Percentiles rank a stretch among this genome's conserved stretches.
Conservation (phyloP, 140 eudicot genomes). For the Oenanthe javanica region DNA sequence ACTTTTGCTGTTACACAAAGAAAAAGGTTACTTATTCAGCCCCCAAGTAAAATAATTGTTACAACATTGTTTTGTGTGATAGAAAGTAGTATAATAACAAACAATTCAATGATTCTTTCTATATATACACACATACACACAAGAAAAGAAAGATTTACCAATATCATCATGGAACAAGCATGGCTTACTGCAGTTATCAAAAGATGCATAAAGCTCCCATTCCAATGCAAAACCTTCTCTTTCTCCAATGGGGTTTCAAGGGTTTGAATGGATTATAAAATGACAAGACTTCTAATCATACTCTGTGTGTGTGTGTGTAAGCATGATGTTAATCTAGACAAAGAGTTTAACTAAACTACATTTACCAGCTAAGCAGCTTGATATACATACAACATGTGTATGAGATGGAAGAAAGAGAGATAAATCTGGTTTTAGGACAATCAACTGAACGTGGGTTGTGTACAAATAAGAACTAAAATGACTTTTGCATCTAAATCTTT, state of each 20-base stretch:
- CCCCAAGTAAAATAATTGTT: conserved; percentile 21
- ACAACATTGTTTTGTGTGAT: conserved; percentile 50
- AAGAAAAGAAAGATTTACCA: conserved; percentile 15
- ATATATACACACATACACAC: neutral
- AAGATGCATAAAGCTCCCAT: conserved; percentile 58
- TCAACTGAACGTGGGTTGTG: conserved; percentile 18
- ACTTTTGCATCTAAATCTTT: neutral
- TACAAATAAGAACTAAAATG: neutral
- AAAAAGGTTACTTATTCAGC: conserved; percentile 13
- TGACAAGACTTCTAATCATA: conserved; percentile 29
- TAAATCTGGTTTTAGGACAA: conserved; percentile 29
- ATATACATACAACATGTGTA: neutral
- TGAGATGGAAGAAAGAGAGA: conserved; percentile 5
- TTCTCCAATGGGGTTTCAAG: conserved; percentile 17
- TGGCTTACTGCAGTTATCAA: conserved; percentile 71
- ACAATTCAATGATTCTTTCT: neutral
- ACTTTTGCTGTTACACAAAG: conserved; percentile 35
- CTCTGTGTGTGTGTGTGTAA: conserved; percentile 9
- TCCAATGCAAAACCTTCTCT: conserved; percentile 38
- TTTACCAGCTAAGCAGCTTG: conserved; percentile 39
- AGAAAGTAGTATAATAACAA: no score
- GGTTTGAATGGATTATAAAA: conserved; percentile 15
- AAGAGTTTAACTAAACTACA: conserved; percentile 18
- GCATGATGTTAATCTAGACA: conserved; percentile 61
- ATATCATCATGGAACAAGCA: conserved; percentile 46